Evolutionary conservation across 768 basidiomycete species (phyloP), one percentile per base, ranked within the genome.

Genomic region (Boletus vermiculosoides): DNA sequence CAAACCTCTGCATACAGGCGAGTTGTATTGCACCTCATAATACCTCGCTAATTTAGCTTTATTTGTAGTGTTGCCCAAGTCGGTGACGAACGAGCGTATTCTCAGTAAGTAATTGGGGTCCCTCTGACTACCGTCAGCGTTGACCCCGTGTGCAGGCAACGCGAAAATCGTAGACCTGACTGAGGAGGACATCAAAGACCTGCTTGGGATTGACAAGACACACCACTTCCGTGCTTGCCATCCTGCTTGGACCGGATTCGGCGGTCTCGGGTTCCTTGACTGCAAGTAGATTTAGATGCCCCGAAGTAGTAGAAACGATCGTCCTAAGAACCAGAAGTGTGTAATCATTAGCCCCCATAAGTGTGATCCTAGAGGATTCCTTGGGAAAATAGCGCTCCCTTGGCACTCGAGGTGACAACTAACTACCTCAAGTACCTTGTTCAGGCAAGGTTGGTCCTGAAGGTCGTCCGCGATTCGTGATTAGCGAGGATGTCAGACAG

Each of bases 41-140:
- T 36, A 55, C 58, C 15, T 65, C 6, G 58, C 52, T 52, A 58
- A 71, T 46, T 23, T 57, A 59, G 1, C 22, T 49, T 5, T 6
- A 30, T 47, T 33, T 50, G 22, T 45, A 77, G 90, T 90, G 28
- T 75, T 93, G 39, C 79, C 89, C 23, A 93, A 93, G 76, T 89
- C 86, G 5, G 90, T 92, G 41, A 91, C 85, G 6, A 76, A 81
- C 53, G 71, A 77, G 52, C 85, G 90, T 22, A 86, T 92, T 65
- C 71, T 78, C 39, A 66, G 81, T 82, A 56, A 55, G 79, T 71
- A 13, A 31, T 40, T 25, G 8, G 44, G 9, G 30, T 5, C 20
- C 34, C 11, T 34, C 12, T 25, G 8, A 20, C 4, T 12, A 6
- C 22, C 8, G 47, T 34, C 4, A 45, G 30, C 49, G 12, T n/a